Conservation (phyloP, 1,284 basidiomycete species). For the Peniophora sp. region DNA sequence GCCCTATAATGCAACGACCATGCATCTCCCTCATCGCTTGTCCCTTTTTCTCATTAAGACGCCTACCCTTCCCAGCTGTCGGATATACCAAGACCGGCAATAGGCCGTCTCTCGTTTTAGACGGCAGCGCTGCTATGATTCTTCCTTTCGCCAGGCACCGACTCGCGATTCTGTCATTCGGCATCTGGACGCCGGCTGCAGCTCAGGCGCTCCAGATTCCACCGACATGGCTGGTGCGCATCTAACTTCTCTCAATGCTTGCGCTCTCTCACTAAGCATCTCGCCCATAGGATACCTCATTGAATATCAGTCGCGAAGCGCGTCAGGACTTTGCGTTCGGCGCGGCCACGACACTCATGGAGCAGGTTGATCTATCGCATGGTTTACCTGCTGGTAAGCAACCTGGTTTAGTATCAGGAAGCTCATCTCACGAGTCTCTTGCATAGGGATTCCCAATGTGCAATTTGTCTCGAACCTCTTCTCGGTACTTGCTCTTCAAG, state of each 20-base stretch:
- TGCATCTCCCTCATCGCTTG: too few species aligned
- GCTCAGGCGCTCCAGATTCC: neutral
- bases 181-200: too few species aligned
- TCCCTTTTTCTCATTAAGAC: too few species aligned
- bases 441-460: neutral
- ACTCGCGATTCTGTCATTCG: too few species aligned
- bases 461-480: neutral
- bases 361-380: neutral
- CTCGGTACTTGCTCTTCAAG: neutral
- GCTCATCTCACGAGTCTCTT: neutral
- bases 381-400: neutral
- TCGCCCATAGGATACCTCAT: neutral
- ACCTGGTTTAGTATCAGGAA: neutral
- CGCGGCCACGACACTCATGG: neutral
- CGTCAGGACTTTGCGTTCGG: neutral
- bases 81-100: too few species aligned
- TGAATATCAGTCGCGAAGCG: neutral
- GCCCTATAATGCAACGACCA: too few species aligned
- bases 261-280: neutral
- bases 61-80: too few species aligned
- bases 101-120: too few species aligned
- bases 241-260: neutral
- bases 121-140: too few species aligned
- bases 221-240: neutral
- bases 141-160: too few species aligned